Evolutionary conservation across 73 alveolate genomes (phyloP), one percentile per base, ranked within the genome.

Genomic region (Uronychia setigera): DNA sequence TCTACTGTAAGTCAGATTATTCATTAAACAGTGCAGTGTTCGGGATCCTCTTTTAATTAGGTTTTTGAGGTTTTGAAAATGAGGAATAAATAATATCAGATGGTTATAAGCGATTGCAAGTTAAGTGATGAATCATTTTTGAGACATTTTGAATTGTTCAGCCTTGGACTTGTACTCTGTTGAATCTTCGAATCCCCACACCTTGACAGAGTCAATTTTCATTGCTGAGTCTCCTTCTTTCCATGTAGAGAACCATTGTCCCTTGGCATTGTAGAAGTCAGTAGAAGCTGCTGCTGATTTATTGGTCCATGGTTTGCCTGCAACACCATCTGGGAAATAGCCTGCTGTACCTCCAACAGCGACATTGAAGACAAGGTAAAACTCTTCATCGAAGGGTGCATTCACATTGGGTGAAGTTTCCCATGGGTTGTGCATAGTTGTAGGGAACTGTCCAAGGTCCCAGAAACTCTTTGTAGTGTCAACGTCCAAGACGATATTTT

Each of bases 271-370:
- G 84, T 81, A 87, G 92, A 91, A 91, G 58, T 59, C 89, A 75
- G 80, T 81, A 58, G 78, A 84, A 26, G 94, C 76, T 26, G 59
- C 77, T 35, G 92, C 92, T 11, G 82, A 76, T 26, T 60, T 57
- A 74, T 88, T 81, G 29, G 88, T 34, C 96, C 96, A 91, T 32
- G 96, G 96, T 76, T 91, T 91, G 0, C 87, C 90, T 57, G 94
- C 94, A 78, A 80, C 84, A 32, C 96, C 96, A 26, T 91, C 96
- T 26, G 94, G 94, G 92, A 87, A 91, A 87, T 87, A 91, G 26
- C 88, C 91, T 28, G 60, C 32, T 32, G 96, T 95, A 0, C 99
- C 99, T 74, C 98, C 99, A 29, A 93, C 96, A 76, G 99, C 99
- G 57, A 95, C 86, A 91, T 95, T 93, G 35, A 95, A 57, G 46